phyloP scores from a whole-genome alignment of 2,329 filamentous ascomycete genomes.

The Xylariaceae sp. region DNA sequence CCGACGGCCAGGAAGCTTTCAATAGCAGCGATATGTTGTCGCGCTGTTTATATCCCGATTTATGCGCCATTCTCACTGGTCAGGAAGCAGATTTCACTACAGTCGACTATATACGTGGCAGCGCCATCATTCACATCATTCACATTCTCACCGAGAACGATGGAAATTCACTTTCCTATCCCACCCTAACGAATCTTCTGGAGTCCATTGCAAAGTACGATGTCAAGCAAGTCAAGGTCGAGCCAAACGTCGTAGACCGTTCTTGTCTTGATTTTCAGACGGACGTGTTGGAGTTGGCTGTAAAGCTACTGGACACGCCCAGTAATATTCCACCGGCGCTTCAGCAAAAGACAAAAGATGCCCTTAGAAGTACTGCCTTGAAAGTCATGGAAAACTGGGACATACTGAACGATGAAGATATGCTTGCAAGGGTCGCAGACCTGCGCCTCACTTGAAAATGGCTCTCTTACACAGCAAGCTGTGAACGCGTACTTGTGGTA shows the following conservation, averaged over 20 bases:
- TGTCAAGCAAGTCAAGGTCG: not conserved
- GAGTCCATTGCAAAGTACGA: slow-evolving; percentile 10
- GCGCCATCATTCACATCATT: slow-evolving; percentile 15
- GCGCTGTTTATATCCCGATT: slow-evolving; percentile 13
- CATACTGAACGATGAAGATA: slow-evolving; percentile 8
- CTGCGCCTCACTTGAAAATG: slow-evolving; percentile 9
- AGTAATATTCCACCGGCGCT: not conserved
- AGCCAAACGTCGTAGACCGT: not conserved
- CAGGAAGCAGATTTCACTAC: not conserved
- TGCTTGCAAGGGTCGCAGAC: slow-evolving; percentile 9
- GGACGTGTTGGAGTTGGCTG: slow-evolving; percentile 13
- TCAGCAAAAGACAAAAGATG: slow-evolving; percentile 3
- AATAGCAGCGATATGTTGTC: slow-evolving; percentile 10
- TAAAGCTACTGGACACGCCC: not conserved
- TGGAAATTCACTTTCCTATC: not conserved
- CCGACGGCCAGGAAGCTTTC: slow-evolving; percentile 37
- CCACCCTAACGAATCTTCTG: slow-evolving; percentile 2
- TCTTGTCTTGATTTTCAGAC: slow-evolving; percentile 14
- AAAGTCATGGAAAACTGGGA: slow-evolving; percentile 5
- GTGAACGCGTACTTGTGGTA: not conserved
- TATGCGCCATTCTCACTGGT: slow-evolving; percentile 10
- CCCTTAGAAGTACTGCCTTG: slow-evolving; percentile 1
- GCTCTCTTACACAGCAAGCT: not conserved
- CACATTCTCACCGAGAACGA: slow-evolving; percentile 13
- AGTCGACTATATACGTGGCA: slow-evolving; percentile 19